A percentile compares a stretch with the other conserved stretches of the same genome.
Evolutionary conservation across 2,329 filamentous ascomycete genomes (phyloP).

Genomic region (Microdochium nivale): DNA sequence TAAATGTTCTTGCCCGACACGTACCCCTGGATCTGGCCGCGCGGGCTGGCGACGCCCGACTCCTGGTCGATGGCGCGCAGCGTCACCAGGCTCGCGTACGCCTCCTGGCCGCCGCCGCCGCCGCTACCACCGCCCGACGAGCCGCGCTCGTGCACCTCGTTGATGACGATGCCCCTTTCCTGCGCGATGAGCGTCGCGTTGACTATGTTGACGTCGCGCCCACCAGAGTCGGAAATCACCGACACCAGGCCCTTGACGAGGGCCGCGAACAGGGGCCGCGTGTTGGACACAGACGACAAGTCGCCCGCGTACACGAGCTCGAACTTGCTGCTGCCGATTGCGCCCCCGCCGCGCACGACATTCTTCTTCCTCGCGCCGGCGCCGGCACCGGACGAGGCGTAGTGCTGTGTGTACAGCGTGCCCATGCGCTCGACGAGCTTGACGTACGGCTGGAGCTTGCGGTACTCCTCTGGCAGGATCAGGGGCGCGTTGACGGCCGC

Average conservation of each 20-base stretch:
- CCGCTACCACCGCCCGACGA: no score
- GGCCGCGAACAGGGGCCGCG: slow-evolving; percentile 70
- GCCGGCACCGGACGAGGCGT: slow-evolving; percentile 18
- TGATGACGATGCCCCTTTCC: slow-evolving; percentile 70
- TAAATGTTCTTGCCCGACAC: slow-evolving; percentile 54
- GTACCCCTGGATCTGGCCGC: slow-evolving; percentile 50
- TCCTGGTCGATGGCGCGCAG: slow-evolving; percentile 44
- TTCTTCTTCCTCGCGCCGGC: slow-evolving; percentile 21
- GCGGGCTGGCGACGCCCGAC: neutral
- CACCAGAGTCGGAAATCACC: slow-evolving; percentile 58
- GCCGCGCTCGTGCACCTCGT: slow-evolving; percentile 60
- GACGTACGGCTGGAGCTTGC: slow-evolving; percentile 70
- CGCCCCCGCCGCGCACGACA: no score
- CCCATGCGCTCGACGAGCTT: slow-evolving; percentile 72
- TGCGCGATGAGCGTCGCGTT: slow-evolving; percentile 69
- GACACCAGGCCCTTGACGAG: slow-evolving; percentile 68
- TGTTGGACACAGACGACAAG: slow-evolving; percentile 62
- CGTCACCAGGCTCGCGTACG: slow-evolving; percentile 64
- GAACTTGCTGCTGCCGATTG: slow-evolving; percentile 57
- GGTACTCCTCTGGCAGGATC: slow-evolving; percentile 73
- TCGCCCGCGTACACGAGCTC: slow-evolving; percentile 73
- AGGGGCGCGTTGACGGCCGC: slow-evolving; percentile 74
- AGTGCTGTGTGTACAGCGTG: slow-evolving; percentile 71
- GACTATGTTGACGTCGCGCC: slow-evolving; percentile 70
- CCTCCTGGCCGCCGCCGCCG: slow-evolving; percentile 35